Base-by-base conservation (phyloP, 73 alveolate genomes). In the Effrenium voratum region DNA sequence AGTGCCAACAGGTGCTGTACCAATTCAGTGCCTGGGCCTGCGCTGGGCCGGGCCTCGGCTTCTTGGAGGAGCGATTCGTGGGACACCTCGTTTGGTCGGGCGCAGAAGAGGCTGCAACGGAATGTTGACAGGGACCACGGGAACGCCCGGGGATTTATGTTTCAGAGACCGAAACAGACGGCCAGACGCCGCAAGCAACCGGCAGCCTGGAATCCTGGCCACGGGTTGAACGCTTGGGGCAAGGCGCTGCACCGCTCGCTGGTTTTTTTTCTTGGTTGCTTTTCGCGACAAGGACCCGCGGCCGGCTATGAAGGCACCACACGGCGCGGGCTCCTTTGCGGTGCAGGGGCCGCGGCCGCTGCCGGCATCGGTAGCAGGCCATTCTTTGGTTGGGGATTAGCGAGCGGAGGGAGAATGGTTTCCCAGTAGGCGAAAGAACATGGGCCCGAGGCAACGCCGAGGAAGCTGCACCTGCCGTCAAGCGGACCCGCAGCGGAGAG, bases 21-120 rank as follows among this genome's bases (percentile, higher is more conserved):
- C 95, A 87, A 40, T 87, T 60, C 95, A 87, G 95, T 32, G 82
- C 95, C 24, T 87, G 95, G 95, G 95, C 95, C 75, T n/a, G 52
- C 34, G 36, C 70, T 30, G 34, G 46, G 6, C 41, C 13, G n/a
- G 95, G 95, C 63, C 45, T 87, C 49, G 95, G 95, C 84, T 87
- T 87, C 75, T 46, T 66, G 16, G 95, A 87, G 49, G 95, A 57
- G 45, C n/a, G n/a, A n/a, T n/a, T n/a, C n/a, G n/a, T n/a, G n/a
- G n/a, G n/a, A n/a, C n/a, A n/a, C n/a, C n/a, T n/a, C n/a, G n/a
- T n/a, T n/a, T n/a, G n/a, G n/a, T n/a, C n/a, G n/a, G n/a, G n/a
- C n/a, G n/a, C n/a, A n/a, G n/a, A n/a, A n/a, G n/a, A n/a, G n/a
- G n/a, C n/a, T n/a, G n/a, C n/a, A n/a, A n/a, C n/a, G n/a, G n/a